Evolutionary conservation across 1,284 basidiomycete genomes (phyloP).

Genomic region (Cerioporus squamosus): DNA sequence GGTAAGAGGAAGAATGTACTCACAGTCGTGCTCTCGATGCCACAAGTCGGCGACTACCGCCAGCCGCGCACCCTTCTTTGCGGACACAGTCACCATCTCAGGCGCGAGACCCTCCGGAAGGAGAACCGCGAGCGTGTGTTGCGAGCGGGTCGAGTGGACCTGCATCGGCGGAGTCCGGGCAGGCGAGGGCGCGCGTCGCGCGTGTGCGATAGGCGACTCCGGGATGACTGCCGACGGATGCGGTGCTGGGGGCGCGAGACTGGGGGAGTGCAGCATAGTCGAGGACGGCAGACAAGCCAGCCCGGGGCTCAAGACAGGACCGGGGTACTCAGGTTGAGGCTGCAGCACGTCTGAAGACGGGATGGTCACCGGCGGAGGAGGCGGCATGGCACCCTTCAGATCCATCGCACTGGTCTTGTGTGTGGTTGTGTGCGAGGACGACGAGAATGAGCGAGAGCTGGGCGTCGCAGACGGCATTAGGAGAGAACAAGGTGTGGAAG

Average conservation of each 20-base stretch:
- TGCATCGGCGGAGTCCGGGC: slow-evolving; percentile 23
- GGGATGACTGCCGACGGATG: slow-evolving; percentile 11
- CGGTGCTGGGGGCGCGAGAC: slow-evolving; percentile 6
- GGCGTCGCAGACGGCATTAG: slow-evolving; percentile 11
- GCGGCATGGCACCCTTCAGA: slow-evolving; percentile 4
- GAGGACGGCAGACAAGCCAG: not conserved
- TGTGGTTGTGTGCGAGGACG: not conserved
- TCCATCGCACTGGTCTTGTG: not conserved
- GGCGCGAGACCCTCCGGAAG: slow-evolving; percentile 28
- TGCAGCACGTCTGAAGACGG: not conserved
- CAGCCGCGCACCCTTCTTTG: slow-evolving; percentile 31
- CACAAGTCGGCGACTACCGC: slow-evolving; percentile 35
- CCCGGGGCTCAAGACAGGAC: not conserved
- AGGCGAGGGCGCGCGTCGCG: slow-evolving; percentile 19
- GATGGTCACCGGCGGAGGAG: too few species aligned
- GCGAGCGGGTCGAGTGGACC: slow-evolving; percentile 11
- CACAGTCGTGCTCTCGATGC: slow-evolving; percentile 34
- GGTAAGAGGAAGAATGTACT: slow-evolving; percentile 7
- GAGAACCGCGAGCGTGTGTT: slow-evolving; percentile 38
- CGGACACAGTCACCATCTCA: slow-evolving; percentile 38
- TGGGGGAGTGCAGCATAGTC: slow-evolving; percentile 2
- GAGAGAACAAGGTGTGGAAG: not conserved
- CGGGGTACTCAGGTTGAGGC: not conserved
- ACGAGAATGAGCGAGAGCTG: not conserved
- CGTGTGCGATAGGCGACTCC: slow-evolving; percentile 24